Conservation (phyloP, 108 stramenopile species). For the Nannochloropsis gaditana region DNA sequence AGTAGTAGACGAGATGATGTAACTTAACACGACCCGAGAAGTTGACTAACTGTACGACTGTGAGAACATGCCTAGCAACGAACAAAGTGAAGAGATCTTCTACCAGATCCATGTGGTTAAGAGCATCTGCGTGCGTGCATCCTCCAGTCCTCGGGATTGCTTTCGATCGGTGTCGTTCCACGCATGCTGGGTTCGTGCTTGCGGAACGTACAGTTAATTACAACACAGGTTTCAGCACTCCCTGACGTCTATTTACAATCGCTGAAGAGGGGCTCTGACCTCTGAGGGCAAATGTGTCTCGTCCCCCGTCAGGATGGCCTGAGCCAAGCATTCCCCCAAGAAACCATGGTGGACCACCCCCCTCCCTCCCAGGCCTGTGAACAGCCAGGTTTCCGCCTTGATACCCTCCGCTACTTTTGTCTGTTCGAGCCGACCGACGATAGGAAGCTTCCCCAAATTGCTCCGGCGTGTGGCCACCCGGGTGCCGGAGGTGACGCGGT, state of each 20-base stretch:
- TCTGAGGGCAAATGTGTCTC: constrained; percentile 30
- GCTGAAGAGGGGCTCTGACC: constrained; percentile 28
- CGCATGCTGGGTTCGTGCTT: too few relatives aligned
- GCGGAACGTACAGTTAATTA: too few relatives aligned
- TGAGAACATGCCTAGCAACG: too few relatives aligned
- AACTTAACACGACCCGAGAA: too few relatives aligned
- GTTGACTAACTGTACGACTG: too few relatives aligned
- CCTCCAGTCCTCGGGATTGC: too few relatives aligned
- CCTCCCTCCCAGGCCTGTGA: constrained; percentile 46
- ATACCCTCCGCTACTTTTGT: background rate
- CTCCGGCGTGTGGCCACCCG: constrained; percentile 21
- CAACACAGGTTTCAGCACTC: background rate
- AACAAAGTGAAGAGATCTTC: too few relatives aligned
- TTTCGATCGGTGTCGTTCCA: too few relatives aligned
- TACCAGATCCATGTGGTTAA: too few relatives aligned
- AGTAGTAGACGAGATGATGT: too few relatives aligned
- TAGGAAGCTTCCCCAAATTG: constrained; percentile 37
- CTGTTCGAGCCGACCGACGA: constrained; percentile 25
- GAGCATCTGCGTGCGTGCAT: too few relatives aligned
- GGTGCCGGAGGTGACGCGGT: background rate
- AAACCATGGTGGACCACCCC: constrained; percentile 50
- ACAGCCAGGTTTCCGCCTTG: constrained; percentile 28
- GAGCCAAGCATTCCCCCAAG: constrained; percentile 38
- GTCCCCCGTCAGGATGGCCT: constrained; percentile 22
- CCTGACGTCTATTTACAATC: constrained; percentile 22